phyloP scores from a whole-genome alignment of 2,329 filamentous ascomycete genomes.

The Acephala macrosclerotiorum region DNA sequence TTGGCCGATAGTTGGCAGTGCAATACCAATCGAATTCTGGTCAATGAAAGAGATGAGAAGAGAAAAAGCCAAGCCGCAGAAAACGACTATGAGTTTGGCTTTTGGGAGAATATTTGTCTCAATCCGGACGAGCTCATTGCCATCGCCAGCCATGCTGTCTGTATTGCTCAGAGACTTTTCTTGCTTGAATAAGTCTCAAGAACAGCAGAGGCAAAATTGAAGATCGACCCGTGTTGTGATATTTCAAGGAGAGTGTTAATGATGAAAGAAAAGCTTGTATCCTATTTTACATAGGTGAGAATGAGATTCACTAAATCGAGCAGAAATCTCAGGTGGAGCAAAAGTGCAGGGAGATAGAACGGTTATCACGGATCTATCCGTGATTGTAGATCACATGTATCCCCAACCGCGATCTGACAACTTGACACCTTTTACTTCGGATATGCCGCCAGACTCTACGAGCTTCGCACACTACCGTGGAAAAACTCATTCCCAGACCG shows the following conservation, averaged over 20 bases:
- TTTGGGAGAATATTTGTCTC: constrained; percentile 65
- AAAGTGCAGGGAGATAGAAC: constrained; percentile 12
- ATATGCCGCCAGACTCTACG: background rate
- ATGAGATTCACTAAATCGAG: background rate
- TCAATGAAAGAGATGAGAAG: constrained; percentile 59
- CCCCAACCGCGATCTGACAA: constrained; percentile 1
- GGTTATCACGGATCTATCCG: constrained; percentile 17
- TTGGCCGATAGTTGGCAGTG: constrained; percentile 59
- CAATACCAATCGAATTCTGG: constrained; percentile 46
- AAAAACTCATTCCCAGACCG: background rate
- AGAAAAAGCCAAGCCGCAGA: constrained; percentile 58
- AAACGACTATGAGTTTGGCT: constrained; percentile 57
- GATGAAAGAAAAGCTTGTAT: background rate
- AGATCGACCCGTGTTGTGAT: too few species aligned
- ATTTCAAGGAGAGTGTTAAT: too few species aligned
- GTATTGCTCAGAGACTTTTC: constrained; percentile 10
- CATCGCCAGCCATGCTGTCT: constrained; percentile 33
- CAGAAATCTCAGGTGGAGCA: constrained; percentile 3
- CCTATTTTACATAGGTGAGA: background rate
- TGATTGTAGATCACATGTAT: constrained; percentile 19
- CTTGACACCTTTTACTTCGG: background rate
- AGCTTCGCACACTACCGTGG: background rate
- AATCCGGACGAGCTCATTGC: constrained; percentile 45
- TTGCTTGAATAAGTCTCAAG: background rate
- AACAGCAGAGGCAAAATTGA: too few species aligned